Evolutionary conservation across 2,329 filamentous ascomycete species (phyloP), one percentile per base, ranked within the genome.

Genomic region (Escovopsis sp.): DNA sequence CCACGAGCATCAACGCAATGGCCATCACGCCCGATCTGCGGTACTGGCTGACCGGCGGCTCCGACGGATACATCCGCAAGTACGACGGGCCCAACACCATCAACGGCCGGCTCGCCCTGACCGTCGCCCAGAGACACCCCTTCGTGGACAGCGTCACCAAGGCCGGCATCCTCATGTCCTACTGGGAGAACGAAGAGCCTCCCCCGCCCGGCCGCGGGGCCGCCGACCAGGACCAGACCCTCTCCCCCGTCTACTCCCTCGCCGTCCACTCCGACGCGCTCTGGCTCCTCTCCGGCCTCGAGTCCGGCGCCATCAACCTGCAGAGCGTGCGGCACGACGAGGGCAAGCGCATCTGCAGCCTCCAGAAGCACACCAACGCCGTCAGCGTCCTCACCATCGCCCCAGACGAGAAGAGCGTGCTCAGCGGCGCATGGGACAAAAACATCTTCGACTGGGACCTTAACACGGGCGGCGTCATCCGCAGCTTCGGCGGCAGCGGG

Each of bases 121-220:
- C 91, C 0, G 91, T 98, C 6, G 91, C 91, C 30, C 91, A 98
- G 65, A 74, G 85, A 39, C 91, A 98, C 58, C 91, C 91, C 0
- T 98, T 96, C 54, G 91, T 98, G 35, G 91, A 98, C 59, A 94
- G 85, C 53, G 91, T 98, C 36, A 85, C 86, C 43, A 98, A 98
- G 62, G 88, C 89, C 2, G 91, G 88, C 1, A 85, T 94, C 6
- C 66, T 96, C 40, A 80, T 95, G 73, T 94, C 85, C 41, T 98
- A 98, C 60, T 98, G 91, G 91, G 91, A 95, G 60, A 98, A 96
- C 54, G 88, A 95, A 59, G 89, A 98, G 57, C 75, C 77, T 2
- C 50, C 63, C 3, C 57, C 55, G 1, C 59, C 63, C 0, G 45
- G 43, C 5, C 60, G 64, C 33, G 59, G 67, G 12, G 23, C 23